Evolutionary conservation across 2,329 filamentous ascomycete species (phyloP).

Genomic region (Colletotrichum orchidophilum): DNA sequence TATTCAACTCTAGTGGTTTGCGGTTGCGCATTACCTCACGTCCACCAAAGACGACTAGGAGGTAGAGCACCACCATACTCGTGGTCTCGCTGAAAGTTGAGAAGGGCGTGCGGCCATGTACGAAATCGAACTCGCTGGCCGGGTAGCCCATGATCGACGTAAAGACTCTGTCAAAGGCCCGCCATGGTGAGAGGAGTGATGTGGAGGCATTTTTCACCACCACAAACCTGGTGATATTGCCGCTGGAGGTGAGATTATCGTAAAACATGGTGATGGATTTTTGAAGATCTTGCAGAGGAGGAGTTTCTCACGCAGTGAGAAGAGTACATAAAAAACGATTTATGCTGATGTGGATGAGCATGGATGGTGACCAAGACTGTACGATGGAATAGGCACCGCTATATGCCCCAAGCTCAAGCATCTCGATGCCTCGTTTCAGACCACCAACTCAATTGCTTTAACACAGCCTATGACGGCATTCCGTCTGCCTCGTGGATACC

Average conservation of each 20-base stretch:
- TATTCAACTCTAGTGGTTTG: conserved; percentile 78
- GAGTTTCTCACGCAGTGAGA: not conserved
- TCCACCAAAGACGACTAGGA: conserved; percentile 84
- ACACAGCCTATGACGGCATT: not conserved
- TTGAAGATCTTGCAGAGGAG: not conserved
- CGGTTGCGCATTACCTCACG: conserved; percentile 84
- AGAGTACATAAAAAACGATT: not conserved
- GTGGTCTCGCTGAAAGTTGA: conserved; percentile 80
- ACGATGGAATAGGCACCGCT: not conserved
- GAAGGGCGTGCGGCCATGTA: conserved; percentile 78
- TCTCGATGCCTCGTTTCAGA: conserved; percentile 13
- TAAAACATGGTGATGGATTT: conserved; percentile 13
- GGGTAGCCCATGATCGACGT: conserved; percentile 76
- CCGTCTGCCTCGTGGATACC: not conserved
- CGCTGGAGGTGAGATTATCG: conserved; percentile 21
- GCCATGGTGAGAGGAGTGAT: conserved; percentile 73
- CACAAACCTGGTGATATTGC: conserved; percentile 77
- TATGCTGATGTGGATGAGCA: conserved; percentile 1
- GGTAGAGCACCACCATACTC: conserved; percentile 79
- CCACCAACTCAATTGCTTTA: conserved; percentile 8
- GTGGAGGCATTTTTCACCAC: conserved; percentile 18
- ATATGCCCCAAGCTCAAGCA: conserved; percentile 3
- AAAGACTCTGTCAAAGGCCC: conserved; percentile 82
- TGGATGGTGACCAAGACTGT: not conserved
- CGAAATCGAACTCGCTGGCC: conserved; percentile 81